Evolutionary conservation across 1,284 basidiomycete species (phyloP).

Genomic region (Ceratobasidium theobromae): DNA sequence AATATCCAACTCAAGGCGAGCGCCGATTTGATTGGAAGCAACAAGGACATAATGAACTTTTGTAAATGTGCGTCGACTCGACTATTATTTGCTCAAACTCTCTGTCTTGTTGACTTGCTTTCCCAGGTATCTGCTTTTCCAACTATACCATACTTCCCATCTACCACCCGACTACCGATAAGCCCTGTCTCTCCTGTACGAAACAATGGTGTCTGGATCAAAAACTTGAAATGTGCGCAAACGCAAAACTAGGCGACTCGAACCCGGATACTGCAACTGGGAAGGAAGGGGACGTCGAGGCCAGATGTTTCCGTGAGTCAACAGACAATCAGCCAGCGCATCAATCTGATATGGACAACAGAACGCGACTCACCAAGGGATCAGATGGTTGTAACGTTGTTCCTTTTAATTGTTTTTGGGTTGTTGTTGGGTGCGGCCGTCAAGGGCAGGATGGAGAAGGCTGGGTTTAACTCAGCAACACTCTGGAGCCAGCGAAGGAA

Average conservation of each 20-base stretch:
- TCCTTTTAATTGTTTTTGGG: slow-evolving; percentile 81
- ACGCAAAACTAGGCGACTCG: slow-evolving; percentile 80
- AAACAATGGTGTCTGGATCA: slow-evolving; percentile 95
- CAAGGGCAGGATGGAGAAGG: slow-evolving; percentile 74
- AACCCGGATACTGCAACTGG: slow-evolving; percentile 91
- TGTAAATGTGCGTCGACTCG: slow-evolving; percentile 36
- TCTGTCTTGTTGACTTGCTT: neutral
- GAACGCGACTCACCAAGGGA: slow-evolving; percentile 87
- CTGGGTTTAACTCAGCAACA: slow-evolving; percentile 47
- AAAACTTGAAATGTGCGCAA: slow-evolving; percentile 82
- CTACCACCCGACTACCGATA: slow-evolving; percentile 78
- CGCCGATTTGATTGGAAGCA: slow-evolving; percentile 35
- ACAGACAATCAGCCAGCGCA: neutral
- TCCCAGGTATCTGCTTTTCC: slow-evolving; percentile 83
- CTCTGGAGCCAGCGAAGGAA: slow-evolving; percentile 27
- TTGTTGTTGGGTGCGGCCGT: slow-evolving; percentile 81
- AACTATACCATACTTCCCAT: slow-evolving; percentile 87
- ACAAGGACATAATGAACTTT: slow-evolving; percentile 35
- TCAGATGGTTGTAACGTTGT: slow-evolving; percentile 86
- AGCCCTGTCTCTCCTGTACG: slow-evolving; percentile 90
- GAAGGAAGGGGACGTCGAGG: slow-evolving; percentile 95
- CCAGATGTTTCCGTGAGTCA: slow-evolving; percentile 88
- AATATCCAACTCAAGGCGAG: neutral
- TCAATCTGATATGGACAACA: slow-evolving; percentile 40
- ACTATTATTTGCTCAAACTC: neutral